phyloP scores from a whole-genome alignment of 2,329 filamentous ascomycete species.

The Zalaria sp. region DNA sequence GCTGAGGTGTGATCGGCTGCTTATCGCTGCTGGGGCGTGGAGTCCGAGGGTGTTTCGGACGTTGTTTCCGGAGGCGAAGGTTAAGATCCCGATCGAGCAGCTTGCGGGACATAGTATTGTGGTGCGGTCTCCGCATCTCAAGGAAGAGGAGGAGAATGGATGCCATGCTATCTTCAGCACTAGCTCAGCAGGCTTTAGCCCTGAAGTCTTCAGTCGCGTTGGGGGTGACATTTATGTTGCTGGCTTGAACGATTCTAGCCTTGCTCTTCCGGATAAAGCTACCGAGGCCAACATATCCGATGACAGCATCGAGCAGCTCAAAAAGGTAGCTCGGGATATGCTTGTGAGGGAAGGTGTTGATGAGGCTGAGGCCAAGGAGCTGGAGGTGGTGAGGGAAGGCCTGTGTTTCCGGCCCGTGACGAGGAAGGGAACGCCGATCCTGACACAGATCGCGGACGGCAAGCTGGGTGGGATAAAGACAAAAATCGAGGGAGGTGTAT shows the following conservation, averaged over 20 bases:
- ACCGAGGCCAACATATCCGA: conserved; percentile 34
- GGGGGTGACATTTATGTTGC: conserved; percentile 60
- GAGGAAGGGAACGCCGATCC: conserved; percentile 46
- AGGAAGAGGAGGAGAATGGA: conserved; percentile 27
- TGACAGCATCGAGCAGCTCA: conserved; percentile 35
- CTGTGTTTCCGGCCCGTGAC: conserved; percentile 64
- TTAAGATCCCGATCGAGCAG: conserved; percentile 42
- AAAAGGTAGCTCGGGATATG: conserved; percentile 33
- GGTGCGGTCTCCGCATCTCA: conserved; percentile 41
- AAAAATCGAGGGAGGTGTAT: conserved; percentile 47
- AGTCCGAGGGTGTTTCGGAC: conserved; percentile 48
- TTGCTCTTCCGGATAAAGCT: conserved; percentile 46
- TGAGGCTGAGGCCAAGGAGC: conserved; percentile 22
- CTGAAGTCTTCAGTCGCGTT: conserved; percentile 55
- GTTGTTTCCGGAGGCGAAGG: conserved; percentile 45
- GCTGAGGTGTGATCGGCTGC: conserved; percentile 48
- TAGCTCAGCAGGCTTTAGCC: conserved; percentile 44
- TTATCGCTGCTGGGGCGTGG: conserved; percentile 61
- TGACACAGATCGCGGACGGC: conserved; percentile 42
- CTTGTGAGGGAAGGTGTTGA: conserved; percentile 19
- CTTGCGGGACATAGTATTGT: conserved; percentile 62
- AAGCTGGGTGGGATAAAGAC: conserved; percentile 35
- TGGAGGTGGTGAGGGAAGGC: conserved; percentile 50
- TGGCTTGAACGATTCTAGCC: conserved; percentile 49
- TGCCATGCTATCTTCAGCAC: conserved; percentile 59